These are phyloP conservation scores for Ganoderma multipileum DNA, from an alignment of 1,284 basidiomycete genomes.

Conservation along the genomic window DNA sequence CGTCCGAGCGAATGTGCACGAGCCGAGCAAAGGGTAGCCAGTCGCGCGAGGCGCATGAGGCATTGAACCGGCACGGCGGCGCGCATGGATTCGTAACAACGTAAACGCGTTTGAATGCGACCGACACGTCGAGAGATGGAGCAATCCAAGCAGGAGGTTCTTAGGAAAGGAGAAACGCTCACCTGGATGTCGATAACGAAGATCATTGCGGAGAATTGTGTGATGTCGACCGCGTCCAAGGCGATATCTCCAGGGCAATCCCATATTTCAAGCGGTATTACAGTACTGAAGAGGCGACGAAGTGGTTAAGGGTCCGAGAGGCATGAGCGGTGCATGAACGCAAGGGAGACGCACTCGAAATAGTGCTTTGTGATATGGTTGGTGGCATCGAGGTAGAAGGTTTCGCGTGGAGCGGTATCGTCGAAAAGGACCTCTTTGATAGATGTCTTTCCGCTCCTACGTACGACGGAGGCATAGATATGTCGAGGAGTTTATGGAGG, in stretches of 20 bases:
- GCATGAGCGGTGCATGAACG: background rate
- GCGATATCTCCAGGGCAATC: conserved; percentile 91
- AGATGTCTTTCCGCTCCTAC: conserved; percentile 92
- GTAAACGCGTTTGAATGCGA: background rate
- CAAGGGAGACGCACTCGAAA: conserved; percentile 74
- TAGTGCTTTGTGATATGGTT: conserved; percentile 77
- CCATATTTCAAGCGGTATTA: conserved; percentile 94
- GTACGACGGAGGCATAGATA: background rate
- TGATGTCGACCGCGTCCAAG: conserved; percentile 77
- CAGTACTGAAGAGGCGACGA: conserved; percentile 61
- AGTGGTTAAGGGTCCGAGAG: background rate
- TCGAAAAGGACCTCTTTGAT: conserved; percentile 94
- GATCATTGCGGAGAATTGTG: conserved; percentile 82
- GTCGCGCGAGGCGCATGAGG: background rate
- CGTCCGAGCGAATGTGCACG: background rate
- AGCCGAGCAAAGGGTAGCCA: background rate
- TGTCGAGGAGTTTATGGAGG: background rate
- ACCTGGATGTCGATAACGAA: conserved; percentile 98
- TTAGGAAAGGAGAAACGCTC: background rate
- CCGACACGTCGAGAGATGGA: background rate
- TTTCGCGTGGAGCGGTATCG: conserved; percentile 83
- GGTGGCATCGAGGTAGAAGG: conserved; percentile 91
- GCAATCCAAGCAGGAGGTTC: background rate
- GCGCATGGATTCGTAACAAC: background rate
- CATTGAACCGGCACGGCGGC: background rate